Evolutionary conservation across 495 filamentous ascomycete genomes (phyloP).

Genomic region (Copromyces sp.): DNA sequence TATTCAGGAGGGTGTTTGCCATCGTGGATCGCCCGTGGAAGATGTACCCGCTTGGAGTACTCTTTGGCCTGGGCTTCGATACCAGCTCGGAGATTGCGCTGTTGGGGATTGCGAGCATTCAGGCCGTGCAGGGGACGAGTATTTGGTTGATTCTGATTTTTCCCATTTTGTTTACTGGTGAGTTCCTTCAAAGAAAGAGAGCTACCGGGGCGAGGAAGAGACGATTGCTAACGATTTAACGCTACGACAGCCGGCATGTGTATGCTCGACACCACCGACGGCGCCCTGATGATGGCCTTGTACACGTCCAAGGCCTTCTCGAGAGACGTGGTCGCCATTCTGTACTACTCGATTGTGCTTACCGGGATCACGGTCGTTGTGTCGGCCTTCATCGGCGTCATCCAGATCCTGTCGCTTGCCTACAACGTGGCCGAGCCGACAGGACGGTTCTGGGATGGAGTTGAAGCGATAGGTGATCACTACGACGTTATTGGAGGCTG

Average conservation of each 20-base stretch:
- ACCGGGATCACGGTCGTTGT: slow-evolving; percentile 82
- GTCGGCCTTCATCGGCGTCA: slow-evolving; percentile 71
- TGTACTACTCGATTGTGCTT: slow-evolving; percentile 91
- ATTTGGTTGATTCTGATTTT: slow-evolving; percentile 96
- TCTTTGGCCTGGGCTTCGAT: slow-evolving; percentile 94
- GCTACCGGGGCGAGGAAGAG: too few relatives aligned
- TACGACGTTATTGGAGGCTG: slow-evolving; percentile 80
- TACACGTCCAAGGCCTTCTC: slow-evolving; percentile 71
- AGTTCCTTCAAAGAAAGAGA: slow-evolving; percentile 3
- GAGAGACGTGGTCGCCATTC: slow-evolving; percentile 69
- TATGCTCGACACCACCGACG: slow-evolving; percentile 79
- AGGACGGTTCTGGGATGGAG: slow-evolving; percentile 80
- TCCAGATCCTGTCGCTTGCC: slow-evolving; percentile 72
- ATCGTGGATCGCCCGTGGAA: slow-evolving; percentile 92
- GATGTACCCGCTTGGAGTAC: slow-evolving; percentile 83
- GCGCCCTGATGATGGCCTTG: slow-evolving; percentile 88
- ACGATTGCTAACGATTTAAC: slow-evolving; percentile 3
- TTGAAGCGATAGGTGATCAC: slow-evolving; percentile 61
- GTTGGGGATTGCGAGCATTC: slow-evolving; percentile 77
- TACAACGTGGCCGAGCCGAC: slow-evolving; percentile 61
- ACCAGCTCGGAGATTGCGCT: slow-evolving; percentile 91
- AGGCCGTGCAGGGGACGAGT: slow-evolving; percentile 73
- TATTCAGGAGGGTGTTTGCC: slow-evolving; percentile 70
- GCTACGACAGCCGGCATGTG: slow-evolving; percentile 68
- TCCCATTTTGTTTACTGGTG: slow-evolving; percentile 80